Base-by-base conservation (phyloP, 805 yeast genomes). In the Suhomyces xylopsoci region DNA sequence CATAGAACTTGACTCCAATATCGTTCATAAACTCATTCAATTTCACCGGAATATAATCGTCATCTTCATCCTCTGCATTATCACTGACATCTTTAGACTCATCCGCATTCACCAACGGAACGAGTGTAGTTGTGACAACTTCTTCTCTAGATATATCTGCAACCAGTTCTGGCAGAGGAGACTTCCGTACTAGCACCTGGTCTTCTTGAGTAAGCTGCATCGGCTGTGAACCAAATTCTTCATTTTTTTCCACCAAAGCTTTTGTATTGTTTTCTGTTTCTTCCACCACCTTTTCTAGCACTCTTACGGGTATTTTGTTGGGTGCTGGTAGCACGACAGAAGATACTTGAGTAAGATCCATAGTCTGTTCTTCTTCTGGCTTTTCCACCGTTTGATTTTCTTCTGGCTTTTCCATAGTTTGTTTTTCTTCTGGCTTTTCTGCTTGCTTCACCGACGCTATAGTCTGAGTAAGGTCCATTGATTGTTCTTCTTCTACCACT, bases 1-100 rank as follows among this genome's bases (percentile, higher is more conserved):
- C 82, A 58, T 71, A 78, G 52, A 79, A 79, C 48, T 68, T 69
- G 14, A 78, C 67, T 2, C 73, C 73, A 19, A 78, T 66, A 47
- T 73, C 76, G 7, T 60, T 58, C 58, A 79, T 61, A 48, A 79
- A 79, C 14, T 69, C 66, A 2, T 64, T 61, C 28, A 79, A 64
- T 1, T 74, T 59, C 3, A 76, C 76, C 3, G 73, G 70, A 3
- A 53, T 54, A 49, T 67, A 69, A 41, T 58, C 66, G 26, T 64
- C 62, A 7, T 55, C 59, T 6, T 56, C 62, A 9, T 56, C 61
- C 19, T 54, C 62, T 5, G 49, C 59, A 1, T 54, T 53, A 2
- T 48, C 51, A n/a, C 47, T 28, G 1, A 5, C 59, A 2, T 50
- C 48, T 3, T 48, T 59, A 40, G 15, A 50, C 6, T 47, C 53